phyloP scores from a whole-genome alignment of 2,329 filamentous ascomycete species.

The Colletotrichum higginsianum region DNA sequence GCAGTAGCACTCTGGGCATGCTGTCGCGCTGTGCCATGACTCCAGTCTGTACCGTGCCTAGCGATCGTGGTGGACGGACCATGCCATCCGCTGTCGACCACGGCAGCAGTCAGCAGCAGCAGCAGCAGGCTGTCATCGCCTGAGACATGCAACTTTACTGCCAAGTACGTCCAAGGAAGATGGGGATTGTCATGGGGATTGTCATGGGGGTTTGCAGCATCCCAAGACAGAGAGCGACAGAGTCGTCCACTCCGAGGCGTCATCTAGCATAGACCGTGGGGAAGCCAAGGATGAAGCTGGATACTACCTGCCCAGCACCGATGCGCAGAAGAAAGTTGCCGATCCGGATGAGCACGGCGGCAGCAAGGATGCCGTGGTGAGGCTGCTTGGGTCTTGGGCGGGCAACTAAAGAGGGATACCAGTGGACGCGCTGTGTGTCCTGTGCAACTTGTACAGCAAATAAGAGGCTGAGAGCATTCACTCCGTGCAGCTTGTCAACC shows the following conservation, averaged over 20 bases:
- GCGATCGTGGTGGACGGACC: slow-evolving; percentile 20
- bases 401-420: not conserved
- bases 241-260: slow-evolving; percentile 18
- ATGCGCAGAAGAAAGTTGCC: slow-evolving; percentile 29
- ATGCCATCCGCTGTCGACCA: not conserved
- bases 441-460: too few relatives aligned
- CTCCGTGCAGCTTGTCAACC: not conserved
- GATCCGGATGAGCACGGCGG: slow-evolving; percentile 1
- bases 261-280: slow-evolving; percentile 15
- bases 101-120: not conserved
- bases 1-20: slow-evolving; percentile 13
- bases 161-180: slow-evolving; percentile 14
- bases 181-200: slow-evolving; percentile 11
- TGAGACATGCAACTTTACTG: slow-evolving; percentile 20
- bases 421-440: not conserved
- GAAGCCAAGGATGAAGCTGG: slow-evolving; percentile 29
- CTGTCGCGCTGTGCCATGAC: slow-evolving; percentile 9
- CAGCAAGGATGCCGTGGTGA: slow-evolving; percentile 21
- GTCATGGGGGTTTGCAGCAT: slow-evolving; percentile 18
- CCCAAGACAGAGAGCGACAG: slow-evolving; percentile 30
- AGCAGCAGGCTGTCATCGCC: slow-evolving; percentile 1
- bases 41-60: slow-evolving; percentile 13
- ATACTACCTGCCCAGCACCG: not conserved
- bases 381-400: not conserved
- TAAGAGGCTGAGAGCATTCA: not conserved